Evolutionary conservation across 345 rosid genomes (phyloP), one percentile per base, ranked within the genome.

Genomic region (Excoecaria agallocha): DNA sequence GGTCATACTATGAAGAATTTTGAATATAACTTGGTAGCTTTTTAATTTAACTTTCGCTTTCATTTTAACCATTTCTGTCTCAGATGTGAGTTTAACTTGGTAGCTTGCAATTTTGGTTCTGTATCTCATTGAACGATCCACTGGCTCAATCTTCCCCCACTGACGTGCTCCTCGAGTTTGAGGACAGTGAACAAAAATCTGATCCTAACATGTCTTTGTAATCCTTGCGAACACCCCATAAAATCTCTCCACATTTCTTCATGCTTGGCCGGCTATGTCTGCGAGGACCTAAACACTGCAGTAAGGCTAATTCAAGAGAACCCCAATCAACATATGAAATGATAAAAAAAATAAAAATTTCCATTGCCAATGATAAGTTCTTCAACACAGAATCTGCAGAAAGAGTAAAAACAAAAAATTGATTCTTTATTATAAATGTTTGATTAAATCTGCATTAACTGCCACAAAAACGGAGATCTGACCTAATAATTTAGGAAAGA

Each of bases 181-280:
- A 78, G 13, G 87, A 67, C 15, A 76, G 76, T 10, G 82, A 84
- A 56, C 30, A 76, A 59, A 70, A 22, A 73, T 86, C 88, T 70
- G 79, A 71, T 78, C 77, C 80, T 30, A 72, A 77, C 56, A 61
- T 43, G 25, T 88, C 93, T 77, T 87, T 87, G 81, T 84, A 93
- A 77, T 91, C 94, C 83, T 92, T 95, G 12, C 98, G 99, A 48
- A 93, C 85, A 38, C 84, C 78, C 96, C 99, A 92, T 15, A 95
- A 86, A 76, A 91, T 76, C 90, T 94, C 98, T 15, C 87, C 95
- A 55, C 98, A 92, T 58, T 80, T 85, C 79, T 84, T 87, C 98
- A 95, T 93, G 80, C 83, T 83, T 16, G 99, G 96, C 78, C 99
- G 83, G 15, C 70, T 84, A 72, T 86, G 88, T 83, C 92, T 83